Conservation (phyloP, 306 rosid genomes). For the Rubus parviflorus region DNA sequence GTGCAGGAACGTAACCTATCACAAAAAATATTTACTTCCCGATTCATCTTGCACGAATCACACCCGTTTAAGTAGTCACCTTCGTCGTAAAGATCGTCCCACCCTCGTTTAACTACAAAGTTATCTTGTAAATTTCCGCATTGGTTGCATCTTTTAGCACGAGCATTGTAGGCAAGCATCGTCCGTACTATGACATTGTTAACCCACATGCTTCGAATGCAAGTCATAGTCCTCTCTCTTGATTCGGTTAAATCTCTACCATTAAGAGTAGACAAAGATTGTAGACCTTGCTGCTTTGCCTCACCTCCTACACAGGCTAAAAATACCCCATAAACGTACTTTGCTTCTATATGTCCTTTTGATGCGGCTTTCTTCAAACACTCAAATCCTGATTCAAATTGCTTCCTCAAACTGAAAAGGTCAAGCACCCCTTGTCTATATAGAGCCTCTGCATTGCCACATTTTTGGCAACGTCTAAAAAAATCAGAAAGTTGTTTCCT, state of each 20-base stretch:
- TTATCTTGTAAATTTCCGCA: neutral
- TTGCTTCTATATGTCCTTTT: constrained; percentile 2
- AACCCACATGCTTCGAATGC: neutral
- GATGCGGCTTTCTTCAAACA: neutral
- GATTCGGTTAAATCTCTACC: neutral
- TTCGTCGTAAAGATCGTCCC: neutral
- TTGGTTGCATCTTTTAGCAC: neutral
- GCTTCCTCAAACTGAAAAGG: neutral
- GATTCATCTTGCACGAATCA: neutral
- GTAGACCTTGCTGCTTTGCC: neutral
- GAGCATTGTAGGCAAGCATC: neutral
- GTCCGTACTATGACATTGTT: neutral
- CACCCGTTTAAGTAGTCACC: neutral
- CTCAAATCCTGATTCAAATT: neutral
- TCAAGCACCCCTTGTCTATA: neutral
- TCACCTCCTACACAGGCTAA: neutral
- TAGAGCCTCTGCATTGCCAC: constrained; percentile 2
- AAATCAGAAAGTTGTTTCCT: neutral
- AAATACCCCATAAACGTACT: neutral
- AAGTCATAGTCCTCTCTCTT: neutral
- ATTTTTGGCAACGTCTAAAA: neutral
- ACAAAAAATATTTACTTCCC: neutral
- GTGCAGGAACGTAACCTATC: neutral
- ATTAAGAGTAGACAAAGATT: neutral
- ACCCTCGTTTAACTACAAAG: neutral